phyloP scores from a whole-genome alignment of 1,284 basidiomycete species.

The Fistulinella cinereoalba region DNA sequence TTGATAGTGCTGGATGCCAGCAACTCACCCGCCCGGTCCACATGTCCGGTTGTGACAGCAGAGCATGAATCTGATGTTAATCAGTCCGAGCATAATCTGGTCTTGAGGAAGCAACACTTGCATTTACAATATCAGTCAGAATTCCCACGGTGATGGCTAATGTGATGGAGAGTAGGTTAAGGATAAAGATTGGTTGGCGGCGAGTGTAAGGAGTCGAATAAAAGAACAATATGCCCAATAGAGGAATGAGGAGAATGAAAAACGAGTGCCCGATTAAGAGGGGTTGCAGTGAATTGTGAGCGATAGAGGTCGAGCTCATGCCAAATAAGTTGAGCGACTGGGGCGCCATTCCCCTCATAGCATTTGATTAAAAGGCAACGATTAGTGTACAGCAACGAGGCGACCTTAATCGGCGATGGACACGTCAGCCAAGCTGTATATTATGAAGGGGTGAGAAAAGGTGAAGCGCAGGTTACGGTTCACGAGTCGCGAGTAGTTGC shows the following conservation, averaged over 20 bases:
- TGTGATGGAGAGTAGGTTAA: slow-evolving; percentile 13
- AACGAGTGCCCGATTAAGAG: slow-evolving; percentile 19
- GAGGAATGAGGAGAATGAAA: slow-evolving; percentile 18
- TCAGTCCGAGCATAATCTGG: background rate
- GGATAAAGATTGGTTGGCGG: slow-evolving; percentile 24
- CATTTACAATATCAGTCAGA: slow-evolving; percentile 4
- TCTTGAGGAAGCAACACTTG: background rate
- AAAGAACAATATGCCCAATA: slow-evolving; percentile 21
- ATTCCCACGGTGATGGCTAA: slow-evolving; percentile 11
- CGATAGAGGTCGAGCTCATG: background rate
- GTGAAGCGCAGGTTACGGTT: too few species aligned
- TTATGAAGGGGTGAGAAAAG: too few species aligned
- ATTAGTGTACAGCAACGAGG: too few species aligned
- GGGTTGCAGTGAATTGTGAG: background rate
- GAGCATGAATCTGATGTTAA: slow-evolving; percentile 10
- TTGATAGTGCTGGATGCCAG: background rate
- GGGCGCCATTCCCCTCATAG: too few species aligned
- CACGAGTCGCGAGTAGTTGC: too few species aligned
- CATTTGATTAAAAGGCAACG: too few species aligned
- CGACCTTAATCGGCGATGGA: too few species aligned
- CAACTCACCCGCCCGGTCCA: slow-evolving; percentile 7
- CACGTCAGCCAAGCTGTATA: too few species aligned
- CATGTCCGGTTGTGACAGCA: slow-evolving; percentile 7
- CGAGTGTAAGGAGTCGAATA: slow-evolving; percentile 24
- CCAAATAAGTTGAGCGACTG: background rate